Base-by-base conservation (phyloP, 2,329 filamentous ascomycete species). In the Colletotrichum spinosum region DNA sequence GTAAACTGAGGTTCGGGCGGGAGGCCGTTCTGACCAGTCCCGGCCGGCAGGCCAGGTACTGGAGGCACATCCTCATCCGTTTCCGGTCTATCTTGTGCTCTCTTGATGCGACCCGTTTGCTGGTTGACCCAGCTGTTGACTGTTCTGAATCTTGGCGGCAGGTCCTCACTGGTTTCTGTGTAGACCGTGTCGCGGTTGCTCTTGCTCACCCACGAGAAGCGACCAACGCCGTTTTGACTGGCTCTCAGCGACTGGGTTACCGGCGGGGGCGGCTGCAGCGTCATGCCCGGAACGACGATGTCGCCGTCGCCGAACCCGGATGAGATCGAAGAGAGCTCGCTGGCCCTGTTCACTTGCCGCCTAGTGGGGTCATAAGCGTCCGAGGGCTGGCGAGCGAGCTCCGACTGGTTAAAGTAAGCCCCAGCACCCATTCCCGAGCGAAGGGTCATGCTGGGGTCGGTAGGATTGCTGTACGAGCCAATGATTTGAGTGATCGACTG, bases 111-210 rank as follows among this genome's bases (percentile, higher is more conserved):
- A 2, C 83, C 83, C 8, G 83, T 84, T 74, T 91, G 88, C 72
- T 91, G 87, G 69, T 84, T 83, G 2, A 91, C 88, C 89, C 89
- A 91, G 37, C 86, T 89, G 60, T 80, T 82, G 60, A 91, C 80
- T 7, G 80, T 83, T 41, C 86, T 82, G 73, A 89, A 90, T 5
- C 84, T 82, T 12, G 85, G 79, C 6, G 85, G 82, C 49, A 76
- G 74, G 66, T 89, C 86, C 39, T 88, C 82, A 55, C 84, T 87
- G 4, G 81, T 78, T 55, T 81, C 77, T 0, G 86, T 87, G 69
- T 83, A 86, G 2, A 84, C 74, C 0, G 85, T 87, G 49, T 87
- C 84, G 37, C 85, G 79, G 39, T 75, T 72, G 53, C 71, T 71
- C 42, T 70, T 72, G 61, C 70, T 76, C 67, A 74, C 72, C 77